phyloP scores from a whole-genome alignment of 164 flowering plant species.

The Sedum album region DNA sequence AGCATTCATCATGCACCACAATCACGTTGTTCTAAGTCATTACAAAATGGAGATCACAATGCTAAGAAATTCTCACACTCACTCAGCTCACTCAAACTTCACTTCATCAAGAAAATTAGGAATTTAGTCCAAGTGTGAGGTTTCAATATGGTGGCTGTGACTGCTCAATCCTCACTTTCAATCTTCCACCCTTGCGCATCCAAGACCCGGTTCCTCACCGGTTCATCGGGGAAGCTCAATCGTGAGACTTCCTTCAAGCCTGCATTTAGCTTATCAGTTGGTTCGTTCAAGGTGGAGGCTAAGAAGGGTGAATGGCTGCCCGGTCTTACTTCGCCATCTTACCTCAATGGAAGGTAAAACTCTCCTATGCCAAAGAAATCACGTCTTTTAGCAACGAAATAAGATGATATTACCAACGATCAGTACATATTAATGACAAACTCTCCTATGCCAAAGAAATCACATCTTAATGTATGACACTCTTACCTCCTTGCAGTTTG shows the following conservation, averaged over 20 bases:
- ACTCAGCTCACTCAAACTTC: not conserved
- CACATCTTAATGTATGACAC: too few relatives aligned
- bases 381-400: not conserved
- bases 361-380: too few relatives aligned
- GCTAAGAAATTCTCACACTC: not conserved
- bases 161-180: constrained; percentile 53
- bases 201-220: constrained; percentile 37
- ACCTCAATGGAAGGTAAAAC: constrained; percentile 54
- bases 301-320: constrained; percentile 64
- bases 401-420: too few relatives aligned
- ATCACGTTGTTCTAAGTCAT: not conserved
- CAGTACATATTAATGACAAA: too few relatives aligned
- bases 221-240: constrained; percentile 37
- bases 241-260: constrained; percentile 27
- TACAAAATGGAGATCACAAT: not conserved
- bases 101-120: not conserved
- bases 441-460: too few relatives aligned
- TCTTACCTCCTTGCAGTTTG: constrained; percentile 36
- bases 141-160: constrained; percentile 44
- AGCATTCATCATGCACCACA: not conserved
- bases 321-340: constrained; percentile 46
- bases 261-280: constrained; percentile 7
- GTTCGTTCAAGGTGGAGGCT: constrained; percentile 45
- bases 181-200: constrained; percentile 45
- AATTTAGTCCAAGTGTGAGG: not conserved